A percentile compares a stretch with the other conserved stretches of the same genome.
Conservation (phyloP, 1,284 basidiomycete species). For the Trichosporon inkin region DNA sequence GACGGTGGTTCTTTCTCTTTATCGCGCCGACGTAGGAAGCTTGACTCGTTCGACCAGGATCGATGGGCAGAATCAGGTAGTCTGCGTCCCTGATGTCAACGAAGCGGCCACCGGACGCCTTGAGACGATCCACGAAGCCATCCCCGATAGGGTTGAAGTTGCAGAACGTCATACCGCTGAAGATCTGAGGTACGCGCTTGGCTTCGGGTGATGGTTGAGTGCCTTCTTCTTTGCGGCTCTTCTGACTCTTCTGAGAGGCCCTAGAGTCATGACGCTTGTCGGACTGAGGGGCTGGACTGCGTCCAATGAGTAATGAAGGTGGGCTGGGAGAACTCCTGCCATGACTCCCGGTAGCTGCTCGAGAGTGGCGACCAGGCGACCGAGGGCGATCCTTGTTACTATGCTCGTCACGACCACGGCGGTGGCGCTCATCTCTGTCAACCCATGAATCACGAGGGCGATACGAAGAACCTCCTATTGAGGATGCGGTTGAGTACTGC, state of each 20-base stretch:
- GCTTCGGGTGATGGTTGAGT: neutral
- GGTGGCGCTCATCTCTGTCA: too few species aligned
- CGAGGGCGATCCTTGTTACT: too few species aligned
- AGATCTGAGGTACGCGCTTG: neutral
- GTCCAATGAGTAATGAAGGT: too few species aligned
- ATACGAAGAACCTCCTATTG: too few species aligned
- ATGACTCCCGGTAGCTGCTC: too few species aligned
- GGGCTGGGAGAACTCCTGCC: too few species aligned
- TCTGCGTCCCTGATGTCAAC: neutral
- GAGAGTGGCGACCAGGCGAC: too few species aligned
- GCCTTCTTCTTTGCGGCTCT: neutral
- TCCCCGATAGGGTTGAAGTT: neutral
- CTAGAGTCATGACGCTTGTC: too few species aligned
- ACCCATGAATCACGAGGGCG: too few species aligned
- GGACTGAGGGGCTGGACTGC: too few species aligned
- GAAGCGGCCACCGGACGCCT: neutral
- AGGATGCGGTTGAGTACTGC: too few species aligned
- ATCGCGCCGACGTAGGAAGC: neutral
- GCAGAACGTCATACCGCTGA: neutral
- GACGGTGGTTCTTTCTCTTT: neutral
- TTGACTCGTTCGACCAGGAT: neutral
- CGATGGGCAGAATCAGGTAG: neutral
- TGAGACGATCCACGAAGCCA: neutral
- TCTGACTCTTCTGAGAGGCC: neutral
- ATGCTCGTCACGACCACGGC: too few species aligned